Percentiles rank a stretch among this genome's conserved stretches.
Evolutionary conservation across 345 rosid genomes (phyloP).

Genomic region (Populus alba): DNA sequence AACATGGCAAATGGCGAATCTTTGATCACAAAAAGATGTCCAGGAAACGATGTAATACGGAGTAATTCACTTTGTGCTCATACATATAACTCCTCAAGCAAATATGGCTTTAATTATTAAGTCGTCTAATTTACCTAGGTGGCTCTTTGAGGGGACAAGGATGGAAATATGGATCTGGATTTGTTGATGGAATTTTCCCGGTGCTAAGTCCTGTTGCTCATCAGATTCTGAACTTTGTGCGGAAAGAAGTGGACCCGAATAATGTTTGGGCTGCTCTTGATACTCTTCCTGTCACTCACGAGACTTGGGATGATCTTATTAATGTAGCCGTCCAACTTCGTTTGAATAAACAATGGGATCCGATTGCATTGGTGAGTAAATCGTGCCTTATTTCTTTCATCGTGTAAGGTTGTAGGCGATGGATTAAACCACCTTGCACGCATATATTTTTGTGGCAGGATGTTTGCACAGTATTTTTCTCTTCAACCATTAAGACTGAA

Average conservation of each 20-base stretch:
- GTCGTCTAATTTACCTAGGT: slow-evolving; percentile 35
- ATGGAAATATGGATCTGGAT: slow-evolving; percentile 95
- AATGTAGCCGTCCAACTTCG: slow-evolving; percentile 83
- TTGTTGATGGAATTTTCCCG: slow-evolving; percentile 90
- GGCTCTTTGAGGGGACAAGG: slow-evolving; percentile 86
- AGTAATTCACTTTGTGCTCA: not conserved
- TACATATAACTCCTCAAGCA: not conserved
- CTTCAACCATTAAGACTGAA: no score
- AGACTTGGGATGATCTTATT: slow-evolving; percentile 82
- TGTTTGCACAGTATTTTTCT: not conserved
- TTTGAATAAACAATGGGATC: slow-evolving; percentile 71
- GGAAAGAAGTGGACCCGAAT: slow-evolving; percentile 44
- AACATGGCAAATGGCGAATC: slow-evolving; percentile 59
- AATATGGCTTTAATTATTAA: not conserved
- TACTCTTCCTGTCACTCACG: slow-evolving; percentile 62
- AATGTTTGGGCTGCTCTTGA: slow-evolving; percentile 52
- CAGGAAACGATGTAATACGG: slow-evolving; percentile 53
- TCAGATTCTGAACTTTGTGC: slow-evolving; percentile 55
- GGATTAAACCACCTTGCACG: not conserved
- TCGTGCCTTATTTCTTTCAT: not conserved
- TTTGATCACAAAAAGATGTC: slow-evolving; percentile 68
- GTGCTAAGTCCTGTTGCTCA: slow-evolving; percentile 79
- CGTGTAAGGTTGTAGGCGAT: no score
- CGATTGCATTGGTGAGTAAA: slow-evolving; percentile 55
- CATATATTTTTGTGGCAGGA: not conserved